Evolutionary conservation across 163 green algal genomes (phyloP).

Genomic region (Scenedesmus sp.): DNA sequence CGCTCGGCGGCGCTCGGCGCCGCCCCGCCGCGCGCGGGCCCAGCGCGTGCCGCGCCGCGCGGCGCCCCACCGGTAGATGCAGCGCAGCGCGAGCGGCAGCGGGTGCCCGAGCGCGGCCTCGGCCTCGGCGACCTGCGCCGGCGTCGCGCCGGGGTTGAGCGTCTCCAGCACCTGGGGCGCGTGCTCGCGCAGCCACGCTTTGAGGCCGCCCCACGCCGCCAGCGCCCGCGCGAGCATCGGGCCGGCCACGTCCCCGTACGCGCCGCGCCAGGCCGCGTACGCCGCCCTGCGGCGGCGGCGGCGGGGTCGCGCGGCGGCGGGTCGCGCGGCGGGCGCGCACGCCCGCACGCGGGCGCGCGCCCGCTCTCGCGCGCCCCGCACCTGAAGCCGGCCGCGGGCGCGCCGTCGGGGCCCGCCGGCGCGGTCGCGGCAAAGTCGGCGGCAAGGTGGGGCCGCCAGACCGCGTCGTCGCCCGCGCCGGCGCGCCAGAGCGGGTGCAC

Average conservation of each 20-base stretch:
- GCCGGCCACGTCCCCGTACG: slow-evolving; percentile 11
- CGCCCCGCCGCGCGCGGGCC: too few relatives aligned
- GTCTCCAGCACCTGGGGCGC: slow-evolving; percentile 8
- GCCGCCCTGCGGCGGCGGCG: not conserved
- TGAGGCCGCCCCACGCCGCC: slow-evolving; percentile 2
- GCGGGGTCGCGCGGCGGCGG: too few relatives aligned
- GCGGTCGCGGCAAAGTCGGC: slow-evolving; percentile 2
- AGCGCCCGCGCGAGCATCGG: not conserved
- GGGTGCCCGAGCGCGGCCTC: slow-evolving; percentile 18
- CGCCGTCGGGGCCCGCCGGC: not conserved
- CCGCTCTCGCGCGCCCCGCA: not conserved
- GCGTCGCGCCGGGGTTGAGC: slow-evolving; percentile 27
- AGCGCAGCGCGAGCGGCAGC: slow-evolving; percentile 23
- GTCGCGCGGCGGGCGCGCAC: too few relatives aligned
- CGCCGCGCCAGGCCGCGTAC: slow-evolving; percentile 4
- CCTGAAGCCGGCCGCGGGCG: slow-evolving; percentile 6
- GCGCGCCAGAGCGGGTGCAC: slow-evolving; percentile 26
- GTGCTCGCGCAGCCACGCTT: slow-evolving; percentile 17
- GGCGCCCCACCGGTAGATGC: slow-evolving; percentile 45
- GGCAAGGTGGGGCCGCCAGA: slow-evolving; percentile 24
- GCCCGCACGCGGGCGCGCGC: too few relatives aligned
- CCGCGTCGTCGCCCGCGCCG: not conserved
- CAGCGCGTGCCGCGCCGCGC: too few relatives aligned
- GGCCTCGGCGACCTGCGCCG: slow-evolving; percentile 8
- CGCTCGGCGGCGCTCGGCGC: too few relatives aligned